A percentile compares a stretch with the other conserved stretches of the same genome.
phyloP scores from a whole-genome alignment of 106 monocot species.

The Iris macrosiphon region DNA sequence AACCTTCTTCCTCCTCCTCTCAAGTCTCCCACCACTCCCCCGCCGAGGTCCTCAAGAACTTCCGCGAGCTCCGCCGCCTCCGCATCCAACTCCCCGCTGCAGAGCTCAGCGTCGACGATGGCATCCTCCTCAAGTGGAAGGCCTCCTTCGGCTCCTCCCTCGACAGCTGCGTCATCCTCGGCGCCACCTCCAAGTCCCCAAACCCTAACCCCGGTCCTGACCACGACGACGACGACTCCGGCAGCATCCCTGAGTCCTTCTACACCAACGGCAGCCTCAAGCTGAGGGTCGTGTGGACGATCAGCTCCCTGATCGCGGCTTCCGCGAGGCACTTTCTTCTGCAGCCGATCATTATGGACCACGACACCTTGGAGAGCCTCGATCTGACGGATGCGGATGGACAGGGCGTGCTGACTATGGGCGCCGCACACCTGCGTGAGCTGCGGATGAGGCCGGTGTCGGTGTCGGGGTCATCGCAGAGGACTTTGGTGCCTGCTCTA shows the following conservation, averaged over 20 bases:
- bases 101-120: constrained; percentile 47
- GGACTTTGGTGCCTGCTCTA: constrained; percentile 79
- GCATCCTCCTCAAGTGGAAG: constrained; percentile 59
- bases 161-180: constrained; percentile 55
- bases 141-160: constrained; percentile 66
- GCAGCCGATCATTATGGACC: constrained; percentile 43
- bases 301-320: constrained; percentile 86
- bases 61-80: constrained; percentile 53
- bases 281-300: constrained; percentile 81
- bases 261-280: constrained; percentile 64
- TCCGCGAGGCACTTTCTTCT: constrained; percentile 78
- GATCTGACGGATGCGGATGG: constrained; percentile 68
- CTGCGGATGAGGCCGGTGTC: constrained; percentile 48
- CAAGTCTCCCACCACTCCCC: constrained; percentile 65
- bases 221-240: constrained; percentile 28
- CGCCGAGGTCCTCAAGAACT: constrained; percentile 52
- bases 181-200: constrained; percentile 52
- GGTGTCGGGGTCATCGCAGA: constrained; percentile 48
- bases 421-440: constrained; percentile 52
- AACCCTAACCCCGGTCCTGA: neutral
- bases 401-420: constrained; percentile 74
- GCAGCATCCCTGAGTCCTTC: constrained; percentile 57
- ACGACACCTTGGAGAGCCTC: constrained; percentile 54
- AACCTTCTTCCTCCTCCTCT: constrained; percentile 2
- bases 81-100: constrained; percentile 53